These are phyloP conservation scores for Pharus latifolius DNA, from an alignment of 176 grass and related monocot genomes.

Conservation along the genomic window DNA sequence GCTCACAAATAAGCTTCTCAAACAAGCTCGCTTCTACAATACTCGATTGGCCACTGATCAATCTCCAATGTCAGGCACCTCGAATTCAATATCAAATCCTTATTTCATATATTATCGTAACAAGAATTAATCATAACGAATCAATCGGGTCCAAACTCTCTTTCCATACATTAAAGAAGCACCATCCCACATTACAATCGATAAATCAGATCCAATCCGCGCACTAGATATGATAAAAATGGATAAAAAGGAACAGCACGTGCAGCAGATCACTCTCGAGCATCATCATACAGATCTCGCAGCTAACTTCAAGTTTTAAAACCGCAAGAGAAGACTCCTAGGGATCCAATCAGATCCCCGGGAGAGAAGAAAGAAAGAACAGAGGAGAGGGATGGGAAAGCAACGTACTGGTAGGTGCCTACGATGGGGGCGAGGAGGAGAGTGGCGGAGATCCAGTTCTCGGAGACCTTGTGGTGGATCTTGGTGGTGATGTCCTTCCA, in stretches of 20 bases:
- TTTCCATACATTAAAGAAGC: not conserved
- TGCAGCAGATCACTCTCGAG: no score
- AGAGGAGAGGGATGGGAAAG: not conserved
- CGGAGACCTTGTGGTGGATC: constrained; percentile 97
- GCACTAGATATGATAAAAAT: not conserved
- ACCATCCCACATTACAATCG: not conserved
- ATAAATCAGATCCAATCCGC: not conserved
- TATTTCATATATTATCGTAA: no score
- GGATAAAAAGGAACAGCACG: not conserved
- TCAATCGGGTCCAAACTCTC: not conserved
- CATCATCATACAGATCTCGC: not conserved
- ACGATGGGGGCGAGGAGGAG: constrained; percentile 67
- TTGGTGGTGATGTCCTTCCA: constrained; percentile 98
- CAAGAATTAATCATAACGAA: not conserved
- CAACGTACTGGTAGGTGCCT: constrained; percentile 75
- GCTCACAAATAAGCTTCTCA: no score
- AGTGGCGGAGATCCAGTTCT: constrained; percentile 96
- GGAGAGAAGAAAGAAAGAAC: not conserved
- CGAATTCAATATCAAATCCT: no score
- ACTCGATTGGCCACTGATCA: no score
- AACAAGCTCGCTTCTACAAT: no score
- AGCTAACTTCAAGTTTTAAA: not conserved
- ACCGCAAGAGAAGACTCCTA: not conserved
- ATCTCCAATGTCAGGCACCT: no score
- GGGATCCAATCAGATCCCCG: constrained; percentile 10